Evolutionary conservation across 2,329 filamentous ascomycete species (phyloP).

Genomic region (Diplodia intermedia): DNA sequence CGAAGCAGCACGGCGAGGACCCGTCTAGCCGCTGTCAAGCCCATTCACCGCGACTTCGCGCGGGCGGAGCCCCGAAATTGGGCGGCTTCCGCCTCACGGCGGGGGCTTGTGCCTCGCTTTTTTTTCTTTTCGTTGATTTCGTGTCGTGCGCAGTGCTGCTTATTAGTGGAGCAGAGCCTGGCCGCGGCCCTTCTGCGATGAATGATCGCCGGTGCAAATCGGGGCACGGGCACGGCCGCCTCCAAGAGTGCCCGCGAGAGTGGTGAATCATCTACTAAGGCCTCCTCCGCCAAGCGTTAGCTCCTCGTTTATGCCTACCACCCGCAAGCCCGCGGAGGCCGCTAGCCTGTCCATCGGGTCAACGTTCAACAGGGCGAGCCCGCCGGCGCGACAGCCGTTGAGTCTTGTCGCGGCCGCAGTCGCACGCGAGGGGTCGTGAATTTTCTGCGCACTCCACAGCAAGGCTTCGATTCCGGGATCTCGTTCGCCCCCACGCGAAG

Average conservation of each 20-base stretch:
- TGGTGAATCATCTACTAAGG: constrained; percentile 12
- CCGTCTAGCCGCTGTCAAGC: neutral
- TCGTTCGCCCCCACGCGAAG: constrained; percentile 7
- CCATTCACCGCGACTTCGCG: constrained; percentile 21
- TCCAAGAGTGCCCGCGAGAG: neutral
- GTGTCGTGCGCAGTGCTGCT: neutral
- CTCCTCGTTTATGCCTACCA: constrained; percentile 12
- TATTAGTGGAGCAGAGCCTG: constrained; percentile 4
- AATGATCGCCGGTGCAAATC: constrained; percentile 23
- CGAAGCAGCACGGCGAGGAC: neutral
- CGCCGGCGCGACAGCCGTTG: constrained; percentile 18
- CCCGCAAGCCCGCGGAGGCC: constrained; percentile 2
- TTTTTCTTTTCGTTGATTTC: neutral
- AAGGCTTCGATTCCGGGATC: neutral
- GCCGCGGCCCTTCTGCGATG: constrained; percentile 19
- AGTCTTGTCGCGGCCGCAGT: neutral
- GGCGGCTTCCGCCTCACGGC: neutral
- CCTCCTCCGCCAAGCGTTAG: constrained; percentile 16
- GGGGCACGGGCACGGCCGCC: neutral
- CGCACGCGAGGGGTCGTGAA: neutral
- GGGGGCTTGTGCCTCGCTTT: constrained; percentile 4
- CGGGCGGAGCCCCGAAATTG: constrained; percentile 8
- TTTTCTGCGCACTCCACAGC: constrained; percentile 11
- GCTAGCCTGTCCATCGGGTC: constrained; percentile 22
- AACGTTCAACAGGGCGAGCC: constrained; percentile 4